A percentile compares a stretch with the other conserved stretches of the same genome.
Conservation (phyloP, 768 basidiomycete genomes). For the Suillus decipiens region DNA sequence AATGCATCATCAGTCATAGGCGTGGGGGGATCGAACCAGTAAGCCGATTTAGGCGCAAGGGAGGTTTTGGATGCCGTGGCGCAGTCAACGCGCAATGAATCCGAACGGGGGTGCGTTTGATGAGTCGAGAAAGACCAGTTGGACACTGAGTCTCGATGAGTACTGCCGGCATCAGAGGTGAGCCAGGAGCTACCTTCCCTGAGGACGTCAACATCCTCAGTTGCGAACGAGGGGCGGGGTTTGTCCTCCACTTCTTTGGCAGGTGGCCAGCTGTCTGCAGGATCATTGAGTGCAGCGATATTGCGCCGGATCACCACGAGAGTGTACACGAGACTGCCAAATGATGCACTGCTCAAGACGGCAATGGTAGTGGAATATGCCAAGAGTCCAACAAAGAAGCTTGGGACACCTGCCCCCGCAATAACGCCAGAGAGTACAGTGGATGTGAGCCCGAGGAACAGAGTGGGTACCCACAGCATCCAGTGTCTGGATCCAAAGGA, state of each 20-base stretch:
- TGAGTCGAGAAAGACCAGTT: conserved; percentile 76
- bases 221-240: conserved; percentile 62
- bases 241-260: conserved; percentile 51
- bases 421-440: conserved; percentile 61
- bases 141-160: conserved; percentile 58
- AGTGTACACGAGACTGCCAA: conserved; percentile 63
- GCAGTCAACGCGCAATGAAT: conserved; percentile 14
- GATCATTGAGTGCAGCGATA: conserved; percentile 54
- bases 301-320: conserved; percentile 68
- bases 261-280: conserved; percentile 62
- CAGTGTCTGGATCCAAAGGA: conserved; percentile 71
- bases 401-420: conserved; percentile 51
- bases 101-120: conserved; percentile 45
- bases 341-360: conserved; percentile 50
- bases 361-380: conserved; percentile 58
- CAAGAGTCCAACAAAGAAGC: conserved; percentile 60
- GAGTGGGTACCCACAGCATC: conserved; percentile 71
- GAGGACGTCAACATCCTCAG: conserved; percentile 72
- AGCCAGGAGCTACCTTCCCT: conserved; percentile 83
- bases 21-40: conserved; percentile 58
- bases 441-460: conserved; percentile 55
- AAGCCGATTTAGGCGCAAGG: conserved; percentile 53
- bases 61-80: conserved; percentile 35
- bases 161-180: conserved; percentile 59
- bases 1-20: conserved; percentile 41